Evolutionary conservation across 2,329 filamentous ascomycete species (phyloP).

Genomic region (Colletotrichum tanaceti): DNA sequence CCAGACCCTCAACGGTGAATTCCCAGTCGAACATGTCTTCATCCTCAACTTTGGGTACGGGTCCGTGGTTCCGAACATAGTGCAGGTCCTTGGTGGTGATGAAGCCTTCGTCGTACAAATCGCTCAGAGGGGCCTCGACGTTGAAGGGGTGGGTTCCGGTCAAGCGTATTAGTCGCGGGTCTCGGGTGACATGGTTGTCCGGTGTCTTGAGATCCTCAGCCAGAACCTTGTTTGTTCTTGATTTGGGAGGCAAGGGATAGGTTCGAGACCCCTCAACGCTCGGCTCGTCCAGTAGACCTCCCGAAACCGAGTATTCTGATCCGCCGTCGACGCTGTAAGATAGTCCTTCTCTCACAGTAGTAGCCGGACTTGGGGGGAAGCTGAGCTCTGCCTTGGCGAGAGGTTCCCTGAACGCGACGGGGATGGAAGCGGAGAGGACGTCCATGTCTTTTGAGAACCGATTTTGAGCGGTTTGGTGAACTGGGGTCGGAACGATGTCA

Average conservation of each 20-base stretch:
- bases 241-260: constrained; percentile 77
- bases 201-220: constrained; percentile 85
- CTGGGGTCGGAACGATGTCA: background rate
- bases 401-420: constrained; percentile 22
- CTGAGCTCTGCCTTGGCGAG: constrained; percentile 33
- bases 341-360: constrained; percentile 53
- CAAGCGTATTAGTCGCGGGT: constrained; percentile 83
- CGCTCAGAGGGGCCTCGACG: constrained; percentile 83
- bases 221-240: constrained; percentile 71
- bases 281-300: constrained; percentile 39
- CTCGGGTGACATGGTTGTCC: constrained; percentile 82
- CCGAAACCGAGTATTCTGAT: constrained; percentile 22
- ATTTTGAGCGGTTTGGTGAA: background rate
- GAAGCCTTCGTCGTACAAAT: constrained; percentile 83
- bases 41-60: constrained; percentile 81
- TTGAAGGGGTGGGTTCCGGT: constrained; percentile 95
- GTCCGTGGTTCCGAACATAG: constrained; percentile 91
- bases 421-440: constrained; percentile 2
- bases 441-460: constrained; percentile 17
- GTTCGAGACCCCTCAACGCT: constrained; percentile 42
- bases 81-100: constrained; percentile 88
- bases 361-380: constrained; percentile 55
- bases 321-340: constrained; percentile 49
- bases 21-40: constrained; percentile 81
- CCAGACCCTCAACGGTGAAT: constrained; percentile 85